A percentile compares a stretch with the other conserved stretches of the same genome.
phyloP scores from a whole-genome alignment of 192 early-diverging fungal genomes.

The Coemansia sp. region DNA sequence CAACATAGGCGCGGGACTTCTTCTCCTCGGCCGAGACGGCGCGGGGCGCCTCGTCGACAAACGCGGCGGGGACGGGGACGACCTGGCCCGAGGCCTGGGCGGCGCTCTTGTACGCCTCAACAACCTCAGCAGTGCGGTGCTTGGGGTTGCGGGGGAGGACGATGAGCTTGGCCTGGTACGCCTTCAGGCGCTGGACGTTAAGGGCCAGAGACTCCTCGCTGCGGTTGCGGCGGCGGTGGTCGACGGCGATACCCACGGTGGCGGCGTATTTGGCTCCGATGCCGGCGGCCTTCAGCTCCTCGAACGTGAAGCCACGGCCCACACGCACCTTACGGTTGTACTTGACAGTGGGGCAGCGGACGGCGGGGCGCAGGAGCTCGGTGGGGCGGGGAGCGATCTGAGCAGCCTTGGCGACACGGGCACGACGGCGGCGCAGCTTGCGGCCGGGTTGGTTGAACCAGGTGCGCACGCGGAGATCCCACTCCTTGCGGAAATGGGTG shows the following conservation, averaged over 20 bases:
- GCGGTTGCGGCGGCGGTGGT: slow-evolving; percentile 95
- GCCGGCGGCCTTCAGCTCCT: slow-evolving; percentile 97
- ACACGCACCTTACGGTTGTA: slow-evolving; percentile 97
- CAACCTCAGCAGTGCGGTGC: slow-evolving; percentile 64
- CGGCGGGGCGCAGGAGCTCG: slow-evolving; percentile 94
- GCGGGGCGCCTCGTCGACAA: slow-evolving; percentile 50
- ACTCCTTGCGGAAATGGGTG: slow-evolving; percentile 97
- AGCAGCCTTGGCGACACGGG: slow-evolving; percentile 92
- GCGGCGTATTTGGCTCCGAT: slow-evolving; percentile 90
- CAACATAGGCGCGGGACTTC: slow-evolving; percentile 44
- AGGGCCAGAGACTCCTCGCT: slow-evolving; percentile 89
- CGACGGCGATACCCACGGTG: slow-evolving; percentile 93
- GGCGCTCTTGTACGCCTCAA: slow-evolving; percentile 52
- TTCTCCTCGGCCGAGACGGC: slow-evolving; percentile 59
- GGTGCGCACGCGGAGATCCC: slow-evolving; percentile 93
- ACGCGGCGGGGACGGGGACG: slow-evolving; percentile 22
- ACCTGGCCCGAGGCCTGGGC: slow-evolving; percentile 42
- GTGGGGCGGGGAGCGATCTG: slow-evolving; percentile 93
- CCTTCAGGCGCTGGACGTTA: slow-evolving; percentile 92
- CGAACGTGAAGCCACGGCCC: slow-evolving; percentile 97
- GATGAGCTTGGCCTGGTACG: slow-evolving; percentile 92
- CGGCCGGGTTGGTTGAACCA: slow-evolving; percentile 98
- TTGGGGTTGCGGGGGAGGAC: slow-evolving; percentile 93
- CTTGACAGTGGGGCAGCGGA: slow-evolving; percentile 93
- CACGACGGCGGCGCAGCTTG: slow-evolving; percentile 86